Percentiles rank a stretch among this genome's conserved stretches.
These are phyloP conservation scores for Naganishia vaughanmartiniae DNA, from an alignment of 768 basidiomycete species.

Conservation along the genomic window DNA sequence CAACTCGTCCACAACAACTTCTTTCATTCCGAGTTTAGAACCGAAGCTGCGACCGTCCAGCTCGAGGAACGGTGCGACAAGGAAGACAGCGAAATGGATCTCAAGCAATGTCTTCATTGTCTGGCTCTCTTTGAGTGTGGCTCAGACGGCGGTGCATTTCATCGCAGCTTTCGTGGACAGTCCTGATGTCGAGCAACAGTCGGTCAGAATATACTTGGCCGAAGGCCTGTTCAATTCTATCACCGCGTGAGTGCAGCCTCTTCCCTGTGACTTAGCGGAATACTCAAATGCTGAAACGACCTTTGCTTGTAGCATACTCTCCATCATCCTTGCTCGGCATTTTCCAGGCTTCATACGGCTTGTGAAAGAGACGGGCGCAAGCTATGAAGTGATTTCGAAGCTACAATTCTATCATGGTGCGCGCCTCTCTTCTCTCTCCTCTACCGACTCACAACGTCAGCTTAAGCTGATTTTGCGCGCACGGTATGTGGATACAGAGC, in stretches of 20 bases:
- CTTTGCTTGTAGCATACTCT: background rate
- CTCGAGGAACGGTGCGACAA: background rate
- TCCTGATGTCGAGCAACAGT: background rate
- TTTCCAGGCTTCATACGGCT: slow-evolving; percentile 25
- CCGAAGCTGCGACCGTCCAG: background rate
- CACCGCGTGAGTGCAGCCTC: slow-evolving; percentile 17
- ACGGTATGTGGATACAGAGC: background rate
- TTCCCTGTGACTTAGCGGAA: background rate
- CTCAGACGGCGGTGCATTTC: slow-evolving; percentile 14
- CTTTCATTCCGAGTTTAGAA: background rate
- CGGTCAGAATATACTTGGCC: slow-evolving; percentile 18
- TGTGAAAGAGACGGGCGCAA: slow-evolving; percentile 21
- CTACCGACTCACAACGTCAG: background rate
- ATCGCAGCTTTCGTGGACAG: background rate
- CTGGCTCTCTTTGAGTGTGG: slow-evolving; percentile 6
- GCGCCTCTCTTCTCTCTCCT: background rate
- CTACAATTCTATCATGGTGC: slow-evolving; percentile 26
- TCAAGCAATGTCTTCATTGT: slow-evolving; percentile 17
- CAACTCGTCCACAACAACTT: background rate
- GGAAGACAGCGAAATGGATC: slow-evolving; percentile 24
- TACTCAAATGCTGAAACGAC: background rate
- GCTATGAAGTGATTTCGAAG: slow-evolving; percentile 24
- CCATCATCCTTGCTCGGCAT: slow-evolving; percentile 20
- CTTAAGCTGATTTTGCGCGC: background rate
- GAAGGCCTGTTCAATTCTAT: slow-evolving; percentile 17